A percentile compares a stretch with the other conserved stretches of the same genome.
phyloP scores from a whole-genome alignment of 129 eudicot species.

The Flaveria linearis region DNA sequence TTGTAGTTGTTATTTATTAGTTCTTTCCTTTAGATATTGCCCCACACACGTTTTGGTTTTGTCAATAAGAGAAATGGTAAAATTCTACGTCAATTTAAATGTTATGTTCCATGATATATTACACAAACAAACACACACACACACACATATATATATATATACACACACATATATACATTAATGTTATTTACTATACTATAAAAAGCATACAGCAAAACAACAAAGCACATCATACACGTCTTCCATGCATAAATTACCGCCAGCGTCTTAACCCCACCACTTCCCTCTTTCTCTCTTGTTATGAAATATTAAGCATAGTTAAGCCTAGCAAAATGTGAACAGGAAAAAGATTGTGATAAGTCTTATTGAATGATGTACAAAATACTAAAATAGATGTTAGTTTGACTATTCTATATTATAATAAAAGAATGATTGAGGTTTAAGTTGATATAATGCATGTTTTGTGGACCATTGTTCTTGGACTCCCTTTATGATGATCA shows the following conservation, averaged over 20 bases:
- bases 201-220: no score
- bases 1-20: conserved; percentile 32
- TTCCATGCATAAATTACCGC: no score
- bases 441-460: conserved; percentile 38
- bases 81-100: conserved; percentile 6
- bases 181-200: no score
- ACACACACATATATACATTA: no score
- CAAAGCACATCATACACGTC: no score
- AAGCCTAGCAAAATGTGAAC: neutral
- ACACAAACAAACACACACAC: no score
- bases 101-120: neutral
- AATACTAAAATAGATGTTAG: conserved; percentile 3
- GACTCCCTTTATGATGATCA: conserved; percentile 31
- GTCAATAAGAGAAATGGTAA: conserved; percentile 26
- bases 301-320: neutral
- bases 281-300: neutral
- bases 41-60: conserved; percentile 32
- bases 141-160: no score
- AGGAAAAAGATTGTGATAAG: neutral
- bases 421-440: conserved; percentile 29
- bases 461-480: conserved; percentile 33
- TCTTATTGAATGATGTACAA: conserved; percentile 6
- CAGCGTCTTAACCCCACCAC: no score
- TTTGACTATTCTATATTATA: conserved; percentile 20
- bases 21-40: conserved; percentile 30